A percentile compares a stretch with the other conserved stretches of the same genome.
phyloP scores from a whole-genome alignment of 2,329 filamentous ascomycete species.

The Calonectria multiphialidica region DNA sequence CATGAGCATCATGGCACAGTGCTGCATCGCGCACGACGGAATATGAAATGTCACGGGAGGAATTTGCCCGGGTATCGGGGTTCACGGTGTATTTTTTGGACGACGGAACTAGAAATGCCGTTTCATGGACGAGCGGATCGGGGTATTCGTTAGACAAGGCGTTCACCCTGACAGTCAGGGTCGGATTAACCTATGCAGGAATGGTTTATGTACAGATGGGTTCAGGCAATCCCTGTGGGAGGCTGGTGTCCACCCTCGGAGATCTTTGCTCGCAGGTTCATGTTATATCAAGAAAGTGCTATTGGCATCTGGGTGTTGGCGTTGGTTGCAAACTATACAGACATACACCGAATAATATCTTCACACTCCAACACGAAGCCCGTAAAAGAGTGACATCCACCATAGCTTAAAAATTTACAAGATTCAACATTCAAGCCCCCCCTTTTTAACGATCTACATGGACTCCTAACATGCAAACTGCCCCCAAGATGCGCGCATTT shows the following conservation, averaged over 20 bases:
- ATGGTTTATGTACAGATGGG: neutral
- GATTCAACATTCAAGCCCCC: constrained; percentile 31
- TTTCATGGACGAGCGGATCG: neutral
- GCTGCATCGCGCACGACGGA: constrained; percentile 8
- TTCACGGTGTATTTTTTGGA: neutral
- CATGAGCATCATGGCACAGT: neutral
- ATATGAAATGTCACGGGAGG: neutral
- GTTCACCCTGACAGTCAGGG: neutral
- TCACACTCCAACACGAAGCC: neutral
- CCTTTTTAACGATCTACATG: constrained; percentile 45
- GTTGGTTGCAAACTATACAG: constrained; percentile 20
- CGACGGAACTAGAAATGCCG: neutral
- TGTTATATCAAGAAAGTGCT: constrained; percentile 13
- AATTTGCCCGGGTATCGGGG: neutral
- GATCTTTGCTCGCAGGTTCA: neutral
- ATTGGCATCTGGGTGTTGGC: constrained; percentile 18
- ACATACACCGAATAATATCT: constrained; percentile 7
- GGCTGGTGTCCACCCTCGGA: constrained; percentile 16
- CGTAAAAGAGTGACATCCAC: neutral
- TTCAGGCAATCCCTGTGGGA: neutral
- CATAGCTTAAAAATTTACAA: neutral
- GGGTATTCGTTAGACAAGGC: constrained; percentile 12
- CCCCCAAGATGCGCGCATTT: constrained; percentile 46
- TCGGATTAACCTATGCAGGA: neutral
- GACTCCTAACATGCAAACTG: constrained; percentile 50